Conservation (phyloP, 495 filamentous ascomycete species). For the Penicillium ochrochloron region DNA sequence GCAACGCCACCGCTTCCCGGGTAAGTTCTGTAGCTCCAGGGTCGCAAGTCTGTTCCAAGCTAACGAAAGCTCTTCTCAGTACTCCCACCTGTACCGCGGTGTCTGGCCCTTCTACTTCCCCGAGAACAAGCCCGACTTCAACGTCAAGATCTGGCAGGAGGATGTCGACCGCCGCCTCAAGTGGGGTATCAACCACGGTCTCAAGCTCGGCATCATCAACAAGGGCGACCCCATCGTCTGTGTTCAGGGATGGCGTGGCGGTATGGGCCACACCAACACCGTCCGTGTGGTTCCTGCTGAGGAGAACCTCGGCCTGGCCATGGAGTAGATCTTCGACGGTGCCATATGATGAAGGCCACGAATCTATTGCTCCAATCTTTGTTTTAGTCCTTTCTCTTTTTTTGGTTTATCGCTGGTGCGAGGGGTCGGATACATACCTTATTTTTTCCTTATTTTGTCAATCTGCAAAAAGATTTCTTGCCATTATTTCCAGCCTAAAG, state of each 20-base stretch:
- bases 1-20: constrained; percentile 78
- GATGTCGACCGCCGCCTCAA: constrained; percentile 96
- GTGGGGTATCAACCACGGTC: constrained; percentile 87
- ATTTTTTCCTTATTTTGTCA: constrained; percentile 23
- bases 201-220: constrained; percentile 79
- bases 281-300: constrained; percentile 72
- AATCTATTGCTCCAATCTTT: constrained; percentile 20
- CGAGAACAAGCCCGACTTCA: constrained; percentile 93
- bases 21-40: constrained; percentile 43
- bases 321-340: constrained; percentile 37
- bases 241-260: constrained; percentile 97
- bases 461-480: constrained; percentile 15
- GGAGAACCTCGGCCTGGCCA: constrained; percentile 61
- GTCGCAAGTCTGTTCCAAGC: constrained; percentile 4
- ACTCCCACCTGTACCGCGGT: constrained; percentile 93
- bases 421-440: constrained; percentile 34
- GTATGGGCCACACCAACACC: constrained; percentile 98
- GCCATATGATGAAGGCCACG: constrained; percentile 25
- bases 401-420: constrained; percentile 31
- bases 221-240: constrained; percentile 88
- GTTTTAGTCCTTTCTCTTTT: constrained; percentile 12
- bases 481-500: constrained; percentile 22
- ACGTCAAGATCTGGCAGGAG: constrained; percentile 88
- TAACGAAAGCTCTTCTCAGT: constrained; percentile 47
- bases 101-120: constrained; percentile 97